Evolutionary conservation across 163 green algal species (phyloP).

Genomic region (Chlorella variabilis): DNA sequence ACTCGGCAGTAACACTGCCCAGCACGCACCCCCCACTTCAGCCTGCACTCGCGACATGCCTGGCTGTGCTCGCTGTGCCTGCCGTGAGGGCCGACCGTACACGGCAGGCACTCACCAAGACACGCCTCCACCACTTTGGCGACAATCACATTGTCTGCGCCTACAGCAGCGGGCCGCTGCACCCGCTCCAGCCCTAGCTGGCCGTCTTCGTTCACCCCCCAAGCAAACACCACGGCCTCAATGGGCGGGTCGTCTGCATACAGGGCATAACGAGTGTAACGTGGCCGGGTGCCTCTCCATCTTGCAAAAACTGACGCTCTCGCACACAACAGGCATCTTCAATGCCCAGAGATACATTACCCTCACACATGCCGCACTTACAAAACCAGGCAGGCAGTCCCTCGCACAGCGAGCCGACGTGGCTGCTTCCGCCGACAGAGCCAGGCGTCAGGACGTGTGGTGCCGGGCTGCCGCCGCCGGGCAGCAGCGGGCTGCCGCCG

Average conservation of each 20-base stretch:
- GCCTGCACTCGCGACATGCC: no score
- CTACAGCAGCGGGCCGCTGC: background rate
- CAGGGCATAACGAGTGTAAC: no score
- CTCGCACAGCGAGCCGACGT: slow-evolving; percentile 5
- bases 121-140: slow-evolving; percentile 86
- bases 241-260: slow-evolving; percentile 82
- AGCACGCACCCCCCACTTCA: no score
- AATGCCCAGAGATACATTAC: no score
- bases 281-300: no score
- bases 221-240: slow-evolving; percentile 89
- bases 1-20: no score
- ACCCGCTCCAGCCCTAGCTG: slow-evolving; percentile 68
- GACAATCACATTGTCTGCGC: background rate
- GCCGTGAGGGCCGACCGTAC: background rate
- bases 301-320: no score
- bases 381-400: slow-evolving; percentile 60
- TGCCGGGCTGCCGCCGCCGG: background rate
- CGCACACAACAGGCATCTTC: no score
- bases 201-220: slow-evolving; percentile 86
- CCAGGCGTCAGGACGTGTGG: background rate
- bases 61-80: no score
- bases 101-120: slow-evolving; percentile 50
- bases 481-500: background rate
- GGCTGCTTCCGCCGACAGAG: background rate
- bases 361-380: no score